These are phyloP conservation scores for Pleurotus tuber-regium DNA, from an alignment of 768 basidiomycete species.

Conservation along the genomic window DNA sequence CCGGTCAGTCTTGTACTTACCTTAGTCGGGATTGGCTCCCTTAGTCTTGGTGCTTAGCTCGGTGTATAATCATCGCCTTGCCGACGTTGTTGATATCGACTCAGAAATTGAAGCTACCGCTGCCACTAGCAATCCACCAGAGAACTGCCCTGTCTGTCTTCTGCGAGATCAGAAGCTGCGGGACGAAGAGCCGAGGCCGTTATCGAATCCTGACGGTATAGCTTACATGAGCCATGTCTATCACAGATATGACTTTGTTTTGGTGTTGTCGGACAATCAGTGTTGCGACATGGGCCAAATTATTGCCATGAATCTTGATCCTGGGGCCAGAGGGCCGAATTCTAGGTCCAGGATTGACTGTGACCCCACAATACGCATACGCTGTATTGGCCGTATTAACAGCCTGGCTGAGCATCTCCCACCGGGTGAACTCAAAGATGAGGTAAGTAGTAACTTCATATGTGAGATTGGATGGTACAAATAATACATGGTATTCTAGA, in stretches of 20 bases:
- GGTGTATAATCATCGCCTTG: conserved; percentile 43
- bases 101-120: conserved; percentile 21
- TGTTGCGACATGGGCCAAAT: conserved; percentile 58
- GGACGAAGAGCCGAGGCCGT: conserved; percentile 23
- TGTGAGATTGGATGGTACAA: neutral
- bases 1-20: conserved; percentile 44
- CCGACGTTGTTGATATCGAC: conserved; percentile 44
- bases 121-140: conserved; percentile 30
- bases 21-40: too few relatives aligned
- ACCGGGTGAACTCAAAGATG: conserved; percentile 43
- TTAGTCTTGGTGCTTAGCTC: conserved; percentile 46
- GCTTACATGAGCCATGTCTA: conserved; percentile 46
- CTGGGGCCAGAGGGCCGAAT: too few relatives aligned
- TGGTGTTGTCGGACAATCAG: conserved; percentile 38
- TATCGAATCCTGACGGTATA: conserved; percentile 41
- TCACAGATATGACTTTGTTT: conserved; percentile 61
- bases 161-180: conserved; percentile 28
- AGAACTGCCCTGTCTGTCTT: conserved; percentile 55
- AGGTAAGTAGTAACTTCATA: conserved; percentile 37
- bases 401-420: conserved; percentile 33
- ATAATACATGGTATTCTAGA: conserved; percentile 30
- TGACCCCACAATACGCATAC: neutral
- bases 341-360: too few relatives aligned
- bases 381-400: neutral
- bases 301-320: conserved; percentile 24